Evolutionary conservation across 2,329 filamentous ascomycete species (phyloP), one percentile per base, ranked within the genome.

Genomic region (Ceratocystis variospora): DNA sequence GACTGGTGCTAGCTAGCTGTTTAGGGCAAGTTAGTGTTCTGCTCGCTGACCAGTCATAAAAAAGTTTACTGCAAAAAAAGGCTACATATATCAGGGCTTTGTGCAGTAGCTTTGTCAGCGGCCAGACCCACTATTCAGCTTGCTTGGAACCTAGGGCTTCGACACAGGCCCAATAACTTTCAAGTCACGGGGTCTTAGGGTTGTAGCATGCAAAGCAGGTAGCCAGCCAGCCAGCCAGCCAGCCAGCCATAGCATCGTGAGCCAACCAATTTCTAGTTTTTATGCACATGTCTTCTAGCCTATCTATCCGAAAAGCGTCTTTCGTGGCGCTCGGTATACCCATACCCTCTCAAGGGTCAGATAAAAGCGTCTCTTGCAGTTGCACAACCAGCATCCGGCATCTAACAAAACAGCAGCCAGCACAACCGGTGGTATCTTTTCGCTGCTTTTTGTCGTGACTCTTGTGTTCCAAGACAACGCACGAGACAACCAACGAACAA

Each of bases 121-220:
- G n/a, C 19, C 2, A 3, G 22, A 44, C 37, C 62, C 62, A 63
- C 62, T 45, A 31, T 63, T 63, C 62, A 63, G 62, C 62, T 63
- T 15, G 41, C 31, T 45, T 50, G 19, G 59, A 41, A 44, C 28
- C 12, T 17, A 17, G 59, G 59, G 19, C 12, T 19, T 19, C 3
- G 22, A 6, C 31, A 33, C 22, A 61, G 5, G n/a, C 10, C 7
- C n/a, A 22, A 50, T 22, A 8, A 3, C 12, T 41, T 41, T 12
- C 12, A 12, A 25, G n/a, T 50, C 48, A 50, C 48, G n/a, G n/a
- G 15, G 17, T 50, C 37, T 50, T 50, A 50, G 48, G 48, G 48
- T 50, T 50, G n/a, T 3, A 25, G n/a, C n/a, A 19, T 7, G 22
- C 48, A 50, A 6, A 8, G 8, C n/a, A 22, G 7, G 22, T 22